A percentile compares a stretch with the other conserved stretches of the same genome.
Evolutionary conservation across 1,139 yeast species (phyloP).

Genomic region (Magnusiomyces paraingens): DNA sequence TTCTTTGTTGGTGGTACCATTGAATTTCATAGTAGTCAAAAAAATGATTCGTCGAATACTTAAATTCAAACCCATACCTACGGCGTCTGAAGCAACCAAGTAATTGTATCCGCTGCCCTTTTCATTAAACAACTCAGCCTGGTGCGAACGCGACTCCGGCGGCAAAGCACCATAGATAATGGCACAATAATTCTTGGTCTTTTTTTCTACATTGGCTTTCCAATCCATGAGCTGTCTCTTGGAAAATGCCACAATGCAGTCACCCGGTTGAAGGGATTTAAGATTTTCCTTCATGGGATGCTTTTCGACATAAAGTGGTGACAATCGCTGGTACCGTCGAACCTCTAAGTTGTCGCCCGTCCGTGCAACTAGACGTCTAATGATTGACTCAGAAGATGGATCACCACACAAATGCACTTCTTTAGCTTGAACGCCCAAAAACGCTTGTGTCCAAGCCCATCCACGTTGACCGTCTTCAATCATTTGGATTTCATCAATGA

Average conservation of each 20-base stretch:
- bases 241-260: constrained; percentile 84
- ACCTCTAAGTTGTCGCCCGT: constrained; percentile 78
- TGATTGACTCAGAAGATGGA: constrained; percentile 64
- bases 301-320: constrained; percentile 55
- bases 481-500: constrained; percentile 96
- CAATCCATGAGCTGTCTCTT: constrained; percentile 39
- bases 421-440: constrained; percentile 78
- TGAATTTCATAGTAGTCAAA: constrained; percentile 58
- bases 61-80: constrained; percentile 94
- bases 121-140: constrained; percentile 68
- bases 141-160: constrained; percentile 85
- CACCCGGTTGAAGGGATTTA: constrained; percentile 51
- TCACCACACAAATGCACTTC: constrained; percentile 95
- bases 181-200: constrained; percentile 56
- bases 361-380: constrained; percentile 49
- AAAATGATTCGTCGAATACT: constrained; percentile 77
- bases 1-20: constrained; percentile 47
- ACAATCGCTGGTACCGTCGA: constrained; percentile 65
- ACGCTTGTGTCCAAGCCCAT: constrained; percentile 91
- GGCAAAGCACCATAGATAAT: constrained; percentile 95
- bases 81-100: constrained; percentile 91
- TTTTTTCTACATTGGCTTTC: constrained; percentile 22
- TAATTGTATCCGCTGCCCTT: constrained; percentile 62
- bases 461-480: constrained; percentile 75
- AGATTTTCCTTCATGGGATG: constrained; percentile 32